phyloP scores from a whole-genome alignment of 495 filamentous ascomycete species.

The Aspergillus cristatus region DNA sequence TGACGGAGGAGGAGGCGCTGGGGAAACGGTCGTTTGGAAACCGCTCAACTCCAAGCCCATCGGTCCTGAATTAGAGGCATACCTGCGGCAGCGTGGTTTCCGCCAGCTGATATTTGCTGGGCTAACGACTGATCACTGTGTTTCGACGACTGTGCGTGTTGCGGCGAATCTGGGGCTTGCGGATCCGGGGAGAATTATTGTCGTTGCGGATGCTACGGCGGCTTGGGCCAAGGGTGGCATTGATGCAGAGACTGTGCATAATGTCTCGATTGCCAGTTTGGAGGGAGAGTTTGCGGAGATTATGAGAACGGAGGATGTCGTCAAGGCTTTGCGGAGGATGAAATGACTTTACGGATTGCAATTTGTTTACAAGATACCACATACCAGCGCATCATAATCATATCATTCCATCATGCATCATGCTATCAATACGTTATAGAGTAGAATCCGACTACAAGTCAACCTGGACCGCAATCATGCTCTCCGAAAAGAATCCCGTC shows the following conservation, averaged over 20 bases:
- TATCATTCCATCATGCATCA: too few relatives aligned
- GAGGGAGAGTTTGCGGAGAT: constrained; percentile 41
- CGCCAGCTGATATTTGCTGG: constrained; percentile 34
- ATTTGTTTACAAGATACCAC: too few relatives aligned
- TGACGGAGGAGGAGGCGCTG: too few relatives aligned
- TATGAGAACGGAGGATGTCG: constrained; percentile 26
- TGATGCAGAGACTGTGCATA: constrained; percentile 39
- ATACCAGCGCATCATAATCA: too few relatives aligned
- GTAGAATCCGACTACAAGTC: constrained; percentile 26
- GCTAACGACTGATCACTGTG: constrained; percentile 43
- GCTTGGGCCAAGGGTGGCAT: constrained; percentile 34
- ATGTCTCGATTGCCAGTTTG: constrained; percentile 37
- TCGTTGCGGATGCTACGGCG: constrained; percentile 41
- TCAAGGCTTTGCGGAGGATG: constrained; percentile 14
- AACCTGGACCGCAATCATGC: constrained; percentile 44
- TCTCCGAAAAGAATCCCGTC: constrained; percentile 46
- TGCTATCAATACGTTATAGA: too few relatives aligned
- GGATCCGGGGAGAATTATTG: constrained; percentile 32
- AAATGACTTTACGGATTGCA: not conserved
- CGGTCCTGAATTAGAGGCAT: constrained; percentile 32
- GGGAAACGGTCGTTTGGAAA: constrained; percentile 19
- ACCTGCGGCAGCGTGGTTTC: constrained; percentile 25
- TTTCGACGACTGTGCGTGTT: constrained; percentile 42
- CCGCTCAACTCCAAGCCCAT: constrained; percentile 39
- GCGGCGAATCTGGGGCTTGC: constrained; percentile 34